Evolutionary conservation across 1,139 yeast species (phyloP).

Genomic region (Geotrichum phurueaensis): DNA sequence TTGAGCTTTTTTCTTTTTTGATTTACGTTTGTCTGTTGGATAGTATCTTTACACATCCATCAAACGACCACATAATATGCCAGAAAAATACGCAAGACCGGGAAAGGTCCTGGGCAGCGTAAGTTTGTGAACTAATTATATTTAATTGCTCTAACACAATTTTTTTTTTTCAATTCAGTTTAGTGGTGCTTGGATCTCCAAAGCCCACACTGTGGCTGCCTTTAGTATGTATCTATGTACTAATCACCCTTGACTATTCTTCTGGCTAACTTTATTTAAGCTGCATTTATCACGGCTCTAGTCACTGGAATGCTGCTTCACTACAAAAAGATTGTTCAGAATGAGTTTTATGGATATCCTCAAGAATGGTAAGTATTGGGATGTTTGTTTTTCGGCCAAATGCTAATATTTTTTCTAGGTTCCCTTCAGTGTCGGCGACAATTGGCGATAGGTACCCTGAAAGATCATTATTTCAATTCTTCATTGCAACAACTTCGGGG

Average conservation of each 20-base stretch:
- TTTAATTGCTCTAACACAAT: not conserved
- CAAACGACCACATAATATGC: not conserved
- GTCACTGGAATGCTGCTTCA: constrained; percentile 67
- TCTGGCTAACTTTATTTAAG: constrained; percentile 4
- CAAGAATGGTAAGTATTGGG: constrained; percentile 66
- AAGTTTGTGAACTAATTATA: not conserved
- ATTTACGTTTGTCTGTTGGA: not conserved
- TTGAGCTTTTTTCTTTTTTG: not conserved
- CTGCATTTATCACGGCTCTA: constrained; percentile 72
- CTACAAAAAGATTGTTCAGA: constrained; percentile 78
- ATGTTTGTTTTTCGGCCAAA: not conserved
- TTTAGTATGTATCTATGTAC: constrained; percentile 30
- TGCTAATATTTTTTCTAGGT: constrained; percentile 31
- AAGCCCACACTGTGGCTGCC: constrained; percentile 68
- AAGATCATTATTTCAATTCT: constrained; percentile 80
- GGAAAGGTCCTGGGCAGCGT: not conserved
- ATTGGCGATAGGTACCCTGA: constrained; percentile 97
- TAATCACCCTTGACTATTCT: not conserved
- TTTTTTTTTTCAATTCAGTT: constrained; percentile 28
- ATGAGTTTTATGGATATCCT: constrained; percentile 83
- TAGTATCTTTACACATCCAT: not conserved
- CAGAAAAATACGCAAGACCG: not conserved
- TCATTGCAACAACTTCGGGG: constrained; percentile 46
- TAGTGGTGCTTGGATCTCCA: constrained; percentile 61
- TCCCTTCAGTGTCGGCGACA: constrained; percentile 93